These are phyloP conservation scores for Quercus glauca DNA, from an alignment of 306 rosid genomes.

Conservation along the genomic window DNA sequence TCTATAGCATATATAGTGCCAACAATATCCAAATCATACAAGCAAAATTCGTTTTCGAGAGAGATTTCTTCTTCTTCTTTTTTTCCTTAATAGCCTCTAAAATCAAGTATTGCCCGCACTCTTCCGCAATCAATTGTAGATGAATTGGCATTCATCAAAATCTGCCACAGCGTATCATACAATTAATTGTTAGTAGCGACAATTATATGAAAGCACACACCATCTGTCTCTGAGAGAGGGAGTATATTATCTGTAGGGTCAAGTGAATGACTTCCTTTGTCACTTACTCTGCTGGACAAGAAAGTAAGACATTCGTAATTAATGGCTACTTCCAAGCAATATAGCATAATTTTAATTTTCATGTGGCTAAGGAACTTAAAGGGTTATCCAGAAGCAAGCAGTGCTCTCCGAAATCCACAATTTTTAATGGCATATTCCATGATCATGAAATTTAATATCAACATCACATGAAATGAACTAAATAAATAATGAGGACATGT, in stretches of 20 bases:
- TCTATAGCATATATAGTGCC: too few relatives aligned
- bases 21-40: too few relatives aligned
- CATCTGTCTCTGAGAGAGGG: too few relatives aligned
- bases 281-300: not conserved
- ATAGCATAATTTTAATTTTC: not conserved
- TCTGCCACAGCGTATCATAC: conserved; percentile 39
- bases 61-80: too few relatives aligned
- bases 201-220: not conserved
- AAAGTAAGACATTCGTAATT: not conserved
- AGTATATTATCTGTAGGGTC: not conserved
- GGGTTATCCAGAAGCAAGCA: not conserved
- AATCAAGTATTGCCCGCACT: not conserved
- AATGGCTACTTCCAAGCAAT: not conserved
- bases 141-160: conserved; percentile 51
- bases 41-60: too few relatives aligned
- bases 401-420: too few relatives aligned
- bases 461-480: too few relatives aligned
- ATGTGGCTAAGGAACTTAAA: not conserved
- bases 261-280: not conserved
- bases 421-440: not conserved
- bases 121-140: conserved; percentile 19
- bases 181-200: not conserved
- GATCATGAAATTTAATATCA: not conserved
- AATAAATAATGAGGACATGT: not conserved
- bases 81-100: too few relatives aligned